A percentile compares a stretch with the other conserved stretches of the same genome.
Evolutionary conservation across 1,139 yeast species (phyloP).

Genomic region (Candida sp.): DNA sequence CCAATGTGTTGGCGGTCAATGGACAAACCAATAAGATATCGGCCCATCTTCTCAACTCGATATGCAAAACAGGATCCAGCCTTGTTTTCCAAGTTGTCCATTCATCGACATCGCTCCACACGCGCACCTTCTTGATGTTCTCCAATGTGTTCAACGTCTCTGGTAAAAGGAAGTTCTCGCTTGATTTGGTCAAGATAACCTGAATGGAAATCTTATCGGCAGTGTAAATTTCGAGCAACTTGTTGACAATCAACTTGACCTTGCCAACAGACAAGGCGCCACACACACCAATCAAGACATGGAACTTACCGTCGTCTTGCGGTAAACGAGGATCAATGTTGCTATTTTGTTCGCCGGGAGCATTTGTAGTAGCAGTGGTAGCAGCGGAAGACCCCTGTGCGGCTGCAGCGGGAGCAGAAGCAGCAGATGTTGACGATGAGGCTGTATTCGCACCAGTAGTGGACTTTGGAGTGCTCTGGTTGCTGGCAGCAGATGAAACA

Average conservation of each 20-base stretch:
- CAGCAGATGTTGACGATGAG: constrained; percentile 5
- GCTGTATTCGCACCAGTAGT: constrained; percentile 13
- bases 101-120: constrained; percentile 93
- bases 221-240: constrained; percentile 81
- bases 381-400: constrained; percentile 5
- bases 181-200: constrained; percentile 78
- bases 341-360: constrained; percentile 47
- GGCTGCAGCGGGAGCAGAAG: constrained; percentile 10
- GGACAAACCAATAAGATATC: constrained; percentile 91
- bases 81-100: constrained; percentile 89
- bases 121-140: constrained; percentile 50
- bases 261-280: constrained; percentile 86
- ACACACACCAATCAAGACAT: constrained; percentile 86
- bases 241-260: constrained; percentile 72
- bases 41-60: constrained; percentile 95
- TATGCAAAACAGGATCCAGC: constrained; percentile 91
- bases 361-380: constrained; percentile 12
- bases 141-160: constrained; percentile 48
- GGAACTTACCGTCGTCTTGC: constrained; percentile 90
- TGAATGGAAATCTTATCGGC: constrained; percentile 78
- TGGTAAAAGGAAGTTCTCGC: constrained; percentile 79
- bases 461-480: constrained; percentile 16
- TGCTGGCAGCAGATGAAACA: constrained; percentile 4
- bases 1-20: constrained; percentile 85
- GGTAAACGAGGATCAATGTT: constrained; percentile 83